Evolutionary conservation across 2,329 filamentous ascomycete genomes (phyloP).

Genomic region (Ciborinia camelliae): DNA sequence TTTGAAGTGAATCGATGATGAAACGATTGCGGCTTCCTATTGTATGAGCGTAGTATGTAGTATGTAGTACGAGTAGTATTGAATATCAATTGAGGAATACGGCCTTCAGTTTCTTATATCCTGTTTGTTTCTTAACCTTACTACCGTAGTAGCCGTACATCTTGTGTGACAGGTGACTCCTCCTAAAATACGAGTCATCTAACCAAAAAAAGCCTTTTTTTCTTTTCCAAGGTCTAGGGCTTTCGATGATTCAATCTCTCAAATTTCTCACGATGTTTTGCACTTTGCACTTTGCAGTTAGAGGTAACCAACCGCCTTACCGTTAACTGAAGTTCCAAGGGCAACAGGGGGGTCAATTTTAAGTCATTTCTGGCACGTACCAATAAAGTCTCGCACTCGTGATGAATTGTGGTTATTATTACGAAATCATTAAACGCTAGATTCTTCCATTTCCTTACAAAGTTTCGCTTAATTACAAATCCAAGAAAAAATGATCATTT

Average conservation of each 20-base stretch:
- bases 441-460: conserved; percentile 1
- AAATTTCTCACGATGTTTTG: conserved; percentile 14
- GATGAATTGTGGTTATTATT: conserved; percentile 15
- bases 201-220: conserved; percentile 1
- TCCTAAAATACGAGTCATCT: conserved; percentile 17
- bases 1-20: not conserved
- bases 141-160: not conserved
- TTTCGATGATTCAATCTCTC: not conserved
- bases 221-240: not conserved
- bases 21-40: not conserved
- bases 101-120: conserved; percentile 10
- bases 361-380: conserved; percentile 1
- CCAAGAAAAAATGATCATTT: conserved; percentile 12
- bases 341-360: not conserved
- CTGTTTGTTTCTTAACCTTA: not conserved
- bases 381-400: conserved; percentile 9
- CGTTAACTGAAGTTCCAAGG: not conserved
- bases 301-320: conserved; percentile 17
- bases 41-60: conserved; percentile 5
- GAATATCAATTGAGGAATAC: not conserved
- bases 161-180: conserved; percentile 12
- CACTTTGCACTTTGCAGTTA: conserved; percentile 21
- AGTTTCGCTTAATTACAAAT: not conserved
- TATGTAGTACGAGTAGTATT: not conserved
- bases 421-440: conserved; percentile 14